Evolutionary conservation across 768 basidiomycete genomes (phyloP).

Genomic region (Nidula microcarpa): DNA sequence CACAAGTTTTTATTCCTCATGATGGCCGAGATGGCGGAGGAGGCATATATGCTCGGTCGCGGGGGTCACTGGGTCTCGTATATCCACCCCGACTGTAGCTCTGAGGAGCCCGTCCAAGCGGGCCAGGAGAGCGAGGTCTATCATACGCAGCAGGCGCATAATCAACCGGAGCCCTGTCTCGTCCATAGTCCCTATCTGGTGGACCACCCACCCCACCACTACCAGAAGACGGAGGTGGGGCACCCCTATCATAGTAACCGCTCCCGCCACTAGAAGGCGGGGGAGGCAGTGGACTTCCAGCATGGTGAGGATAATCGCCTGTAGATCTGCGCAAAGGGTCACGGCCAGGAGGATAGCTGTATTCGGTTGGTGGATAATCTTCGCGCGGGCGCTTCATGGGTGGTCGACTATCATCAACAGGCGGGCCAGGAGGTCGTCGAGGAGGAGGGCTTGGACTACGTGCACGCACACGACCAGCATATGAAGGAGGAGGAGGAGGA

Average conservation of each 20-base stretch:
- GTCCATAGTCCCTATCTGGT: not conserved
- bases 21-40: no score
- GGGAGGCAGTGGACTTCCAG: not conserved
- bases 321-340: not conserved
- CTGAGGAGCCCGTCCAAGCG: not conserved
- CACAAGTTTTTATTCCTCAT: no score
- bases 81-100: not conserved
- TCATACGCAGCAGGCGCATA: not conserved
- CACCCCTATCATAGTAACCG: not conserved
- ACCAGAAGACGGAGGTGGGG: not conserved
- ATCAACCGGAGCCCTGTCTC: not conserved
- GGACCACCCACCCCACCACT: not conserved
- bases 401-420: not conserved
- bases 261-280: not conserved
- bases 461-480: not conserved
- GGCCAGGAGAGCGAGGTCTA: not conserved
- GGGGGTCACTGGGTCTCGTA: no score
- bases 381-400: conserved; percentile 1
- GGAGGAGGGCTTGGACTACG: not conserved
- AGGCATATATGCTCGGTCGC: no score
- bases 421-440: not conserved
- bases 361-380: conserved; percentile 1
- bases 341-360: not conserved
- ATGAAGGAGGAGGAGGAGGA: conserved; percentile 4
- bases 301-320: not conserved